A percentile compares a stretch with the other conserved stretches of the same genome.
Conservation (phyloP, 306 rosid genomes). For the apple (Malus domestica) region DNA sequence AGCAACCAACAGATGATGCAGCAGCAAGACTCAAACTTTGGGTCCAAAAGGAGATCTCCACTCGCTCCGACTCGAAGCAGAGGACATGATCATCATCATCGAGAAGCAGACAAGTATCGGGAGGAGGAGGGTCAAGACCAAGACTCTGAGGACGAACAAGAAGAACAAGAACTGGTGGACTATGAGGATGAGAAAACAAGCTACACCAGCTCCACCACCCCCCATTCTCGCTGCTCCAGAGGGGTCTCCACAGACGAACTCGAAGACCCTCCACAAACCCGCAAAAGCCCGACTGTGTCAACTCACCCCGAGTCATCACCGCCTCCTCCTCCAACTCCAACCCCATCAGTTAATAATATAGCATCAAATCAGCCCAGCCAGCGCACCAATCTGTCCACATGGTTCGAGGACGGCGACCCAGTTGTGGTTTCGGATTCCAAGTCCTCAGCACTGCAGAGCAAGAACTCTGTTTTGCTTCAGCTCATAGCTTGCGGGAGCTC, state of each 20-base stretch:
- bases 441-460: slow-evolving; percentile 13
- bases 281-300: background rate
- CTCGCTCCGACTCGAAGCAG: slow-evolving; percentile 22
- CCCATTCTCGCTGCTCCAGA: slow-evolving; percentile 74
- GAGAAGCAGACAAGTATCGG: slow-evolving; percentile 12
- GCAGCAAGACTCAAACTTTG: slow-evolving; percentile 22
- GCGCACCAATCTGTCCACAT: slow-evolving; percentile 6
- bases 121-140: background rate
- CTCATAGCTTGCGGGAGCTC: slow-evolving; percentile 79
- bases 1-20: slow-evolving; percentile 16
- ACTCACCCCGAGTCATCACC: background rate
- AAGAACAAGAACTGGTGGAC: slow-evolving; percentile 32
- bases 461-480: slow-evolving; percentile 61
- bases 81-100: slow-evolving; percentile 2
- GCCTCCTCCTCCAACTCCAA: background rate
- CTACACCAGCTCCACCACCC: slow-evolving; percentile 58
- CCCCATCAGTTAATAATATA: background rate
- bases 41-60: slow-evolving; percentile 17
- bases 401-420: slow-evolving; percentile 17
- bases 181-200: slow-evolving; percentile 60
- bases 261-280: slow-evolving; percentile 16
- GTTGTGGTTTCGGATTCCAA: background rate
- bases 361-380: background rate
- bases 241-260: slow-evolving; percentile 68
- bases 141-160: slow-evolving; percentile 18